These are phyloP conservation scores for Neofusicoccum ribis DNA, from an alignment of 2,329 filamentous ascomycete genomes.

Conservation along the genomic window DNA sequence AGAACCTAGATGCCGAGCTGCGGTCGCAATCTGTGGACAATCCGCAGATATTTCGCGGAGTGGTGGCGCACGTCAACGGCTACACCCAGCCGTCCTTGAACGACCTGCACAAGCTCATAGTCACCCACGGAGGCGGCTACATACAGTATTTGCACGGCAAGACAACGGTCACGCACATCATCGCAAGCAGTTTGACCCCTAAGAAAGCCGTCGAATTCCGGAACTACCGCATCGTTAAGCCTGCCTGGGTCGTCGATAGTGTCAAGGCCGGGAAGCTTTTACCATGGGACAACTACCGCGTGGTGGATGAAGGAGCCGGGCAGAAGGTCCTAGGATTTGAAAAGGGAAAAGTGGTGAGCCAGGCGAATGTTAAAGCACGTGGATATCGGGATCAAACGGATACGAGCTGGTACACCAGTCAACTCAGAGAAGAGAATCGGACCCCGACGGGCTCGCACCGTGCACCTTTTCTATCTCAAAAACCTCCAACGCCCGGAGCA, in stretches of 20 bases:
- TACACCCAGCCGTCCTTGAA: slow-evolving; percentile 94
- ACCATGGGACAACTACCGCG: slow-evolving; percentile 82
- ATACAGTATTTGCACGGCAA: slow-evolving; percentile 94
- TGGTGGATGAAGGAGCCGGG: slow-evolving; percentile 78
- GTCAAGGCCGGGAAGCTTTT: slow-evolving; percentile 77
- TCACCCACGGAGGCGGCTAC: slow-evolving; percentile 91
- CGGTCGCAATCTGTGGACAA: slow-evolving; percentile 68
- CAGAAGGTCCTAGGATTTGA: slow-evolving; percentile 73
- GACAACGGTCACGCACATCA: slow-evolving; percentile 92
- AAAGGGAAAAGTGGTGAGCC: slow-evolving; percentile 65
- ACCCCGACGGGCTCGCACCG: slow-evolving; percentile 26
- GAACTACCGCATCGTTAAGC: slow-evolving; percentile 88
- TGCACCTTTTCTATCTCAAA: slow-evolving; percentile 29
- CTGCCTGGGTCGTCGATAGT: slow-evolving; percentile 91
- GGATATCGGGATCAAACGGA: slow-evolving; percentile 82
- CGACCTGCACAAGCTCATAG: slow-evolving; percentile 82
- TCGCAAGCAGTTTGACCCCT: slow-evolving; percentile 83
- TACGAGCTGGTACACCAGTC: slow-evolving; percentile 77
- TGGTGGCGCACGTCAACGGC: slow-evolving; percentile 90
- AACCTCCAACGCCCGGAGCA: slow-evolving; percentile 29
- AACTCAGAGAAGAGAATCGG: slow-evolving; percentile 54
- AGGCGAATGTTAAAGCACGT: slow-evolving; percentile 59
- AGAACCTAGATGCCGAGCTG: slow-evolving; percentile 86
- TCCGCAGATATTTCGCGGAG: slow-evolving; percentile 83
- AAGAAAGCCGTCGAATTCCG: slow-evolving; percentile 91